Conservation (phyloP, 1,284 basidiomycete species). For the Leccinum griseonigrum region DNA sequence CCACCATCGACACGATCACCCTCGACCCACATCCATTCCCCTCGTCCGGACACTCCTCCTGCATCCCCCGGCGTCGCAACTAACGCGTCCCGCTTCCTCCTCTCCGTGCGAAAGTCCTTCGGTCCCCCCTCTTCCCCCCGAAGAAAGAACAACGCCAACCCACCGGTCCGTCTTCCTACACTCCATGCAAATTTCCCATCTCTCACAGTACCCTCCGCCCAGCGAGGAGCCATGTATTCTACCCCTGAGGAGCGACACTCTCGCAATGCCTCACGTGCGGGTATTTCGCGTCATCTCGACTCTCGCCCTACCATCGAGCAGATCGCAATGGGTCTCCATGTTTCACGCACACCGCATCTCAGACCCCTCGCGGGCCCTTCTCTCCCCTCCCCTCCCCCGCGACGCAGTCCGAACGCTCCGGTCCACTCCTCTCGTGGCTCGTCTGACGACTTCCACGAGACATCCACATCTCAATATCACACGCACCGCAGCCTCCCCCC, state of each 20-base stretch:
- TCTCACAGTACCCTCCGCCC: constrained; percentile 12
- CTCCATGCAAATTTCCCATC: not conserved
- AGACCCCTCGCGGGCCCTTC: constrained; percentile 33
- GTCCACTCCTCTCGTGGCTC: constrained; percentile 4
- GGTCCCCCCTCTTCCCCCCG: constrained; percentile 21
- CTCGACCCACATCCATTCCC: constrained; percentile 12
- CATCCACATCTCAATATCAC: constrained; percentile 28
- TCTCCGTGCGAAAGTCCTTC: constrained; percentile 33
- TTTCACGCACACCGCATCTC: constrained; percentile 69
- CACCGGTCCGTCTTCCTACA: constrained; percentile 15
- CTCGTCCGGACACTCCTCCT: not conserved
- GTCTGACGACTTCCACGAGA: constrained; percentile 21
- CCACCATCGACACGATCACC: constrained; percentile 16
- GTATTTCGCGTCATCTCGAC: constrained; percentile 43
- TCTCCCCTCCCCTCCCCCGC: constrained; percentile 21
- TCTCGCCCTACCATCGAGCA: constrained; percentile 66
- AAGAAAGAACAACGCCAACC: constrained; percentile 14
- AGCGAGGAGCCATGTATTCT: constrained; percentile 47
- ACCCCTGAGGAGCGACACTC: constrained; percentile 47
- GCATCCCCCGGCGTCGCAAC: constrained; percentile 14
- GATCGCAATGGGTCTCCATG: constrained; percentile 73
- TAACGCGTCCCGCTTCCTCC: constrained; percentile 30
- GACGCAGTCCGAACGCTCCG: constrained; percentile 17
- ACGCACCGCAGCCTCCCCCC: constrained; percentile 44
- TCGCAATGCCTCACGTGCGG: constrained; percentile 26